These are phyloP conservation scores for Leccinum arenicola DNA, from an alignment of 768 basidiomycete genomes.

Conservation along the genomic window DNA sequence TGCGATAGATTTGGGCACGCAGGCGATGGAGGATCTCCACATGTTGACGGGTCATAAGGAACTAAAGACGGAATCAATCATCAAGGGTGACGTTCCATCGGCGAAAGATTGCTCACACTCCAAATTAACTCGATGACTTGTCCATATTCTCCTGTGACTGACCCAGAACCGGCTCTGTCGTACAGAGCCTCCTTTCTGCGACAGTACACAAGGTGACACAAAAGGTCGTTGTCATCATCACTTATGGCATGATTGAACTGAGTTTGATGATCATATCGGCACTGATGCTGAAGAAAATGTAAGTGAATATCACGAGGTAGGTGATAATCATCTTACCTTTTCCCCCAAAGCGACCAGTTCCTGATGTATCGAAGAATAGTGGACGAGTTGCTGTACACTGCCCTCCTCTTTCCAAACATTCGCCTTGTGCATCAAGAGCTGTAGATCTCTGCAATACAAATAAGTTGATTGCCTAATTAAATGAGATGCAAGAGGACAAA, in stretches of 20 bases:
- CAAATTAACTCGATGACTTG: constrained; percentile 24
- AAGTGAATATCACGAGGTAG: background rate
- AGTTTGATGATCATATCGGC: constrained; percentile 13
- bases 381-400: constrained; percentile 17
- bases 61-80: constrained; percentile 6
- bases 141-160: constrained; percentile 9
- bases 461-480: background rate
- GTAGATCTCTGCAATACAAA: constrained; percentile 7
- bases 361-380: constrained; percentile 14
- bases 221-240: constrained; percentile 19
- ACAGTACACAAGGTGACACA: constrained; percentile 20
- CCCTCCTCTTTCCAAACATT: constrained; percentile 12
- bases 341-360: constrained; percentile 8
- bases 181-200: constrained; percentile 15
- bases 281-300: constrained; percentile 4
- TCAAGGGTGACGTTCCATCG: background rate
- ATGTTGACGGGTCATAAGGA: constrained; percentile 3
- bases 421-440: constrained; percentile 4
- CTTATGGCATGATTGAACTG: background rate
- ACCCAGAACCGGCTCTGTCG: background rate
- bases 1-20: constrained; percentile 23
- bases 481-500: background rate
- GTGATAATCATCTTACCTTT: constrained; percentile 5
- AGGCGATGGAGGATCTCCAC: constrained; percentile 9
- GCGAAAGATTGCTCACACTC: constrained; percentile 10